phyloP scores from a whole-genome alignment of 2,329 filamentous ascomycete genomes.

The Huntiella decipiens region DNA sequence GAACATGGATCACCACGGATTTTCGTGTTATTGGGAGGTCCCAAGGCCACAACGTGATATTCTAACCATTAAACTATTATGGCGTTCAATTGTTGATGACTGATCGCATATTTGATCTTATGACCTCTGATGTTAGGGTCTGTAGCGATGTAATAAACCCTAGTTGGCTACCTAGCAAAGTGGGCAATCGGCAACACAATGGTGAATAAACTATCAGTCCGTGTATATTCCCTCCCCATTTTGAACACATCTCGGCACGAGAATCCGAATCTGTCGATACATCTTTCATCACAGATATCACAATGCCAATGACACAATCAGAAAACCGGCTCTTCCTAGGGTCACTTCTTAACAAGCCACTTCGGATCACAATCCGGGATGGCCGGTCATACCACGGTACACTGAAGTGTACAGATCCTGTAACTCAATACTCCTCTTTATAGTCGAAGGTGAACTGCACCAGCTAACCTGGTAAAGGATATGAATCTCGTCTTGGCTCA shows the following conservation, averaged over 20 bases:
- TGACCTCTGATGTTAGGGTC: background rate
- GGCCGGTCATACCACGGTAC: conserved; percentile 73
- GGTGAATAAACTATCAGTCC: too few species aligned
- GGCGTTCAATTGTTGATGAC: background rate
- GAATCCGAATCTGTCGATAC: too few species aligned
- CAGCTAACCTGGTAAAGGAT: conserved; percentile 37
- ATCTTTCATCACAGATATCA: background rate
- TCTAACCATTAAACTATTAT: conserved; percentile 12
- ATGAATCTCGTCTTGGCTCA: conserved; percentile 71
- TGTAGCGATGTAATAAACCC: too few species aligned
- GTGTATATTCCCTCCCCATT: too few species aligned
- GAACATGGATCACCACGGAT: conserved; percentile 11
- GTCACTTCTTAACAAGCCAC: conserved; percentile 50
- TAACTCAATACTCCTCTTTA: conserved; percentile 22
- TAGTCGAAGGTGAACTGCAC: background rate
- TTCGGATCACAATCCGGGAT: conserved; percentile 66
- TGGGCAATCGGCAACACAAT: too few species aligned
- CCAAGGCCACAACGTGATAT: conserved; percentile 10
- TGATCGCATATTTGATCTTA: background rate
- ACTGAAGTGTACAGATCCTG: conserved; percentile 89
- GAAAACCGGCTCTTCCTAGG: conserved; percentile 2
- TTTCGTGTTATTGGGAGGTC: background rate
- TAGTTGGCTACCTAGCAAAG: too few species aligned
- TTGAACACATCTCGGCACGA: too few species aligned
- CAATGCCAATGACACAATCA: too few species aligned